phyloP scores from a whole-genome alignment of 2,329 filamentous ascomycete genomes.

The Stemphylium lycopersici region DNA sequence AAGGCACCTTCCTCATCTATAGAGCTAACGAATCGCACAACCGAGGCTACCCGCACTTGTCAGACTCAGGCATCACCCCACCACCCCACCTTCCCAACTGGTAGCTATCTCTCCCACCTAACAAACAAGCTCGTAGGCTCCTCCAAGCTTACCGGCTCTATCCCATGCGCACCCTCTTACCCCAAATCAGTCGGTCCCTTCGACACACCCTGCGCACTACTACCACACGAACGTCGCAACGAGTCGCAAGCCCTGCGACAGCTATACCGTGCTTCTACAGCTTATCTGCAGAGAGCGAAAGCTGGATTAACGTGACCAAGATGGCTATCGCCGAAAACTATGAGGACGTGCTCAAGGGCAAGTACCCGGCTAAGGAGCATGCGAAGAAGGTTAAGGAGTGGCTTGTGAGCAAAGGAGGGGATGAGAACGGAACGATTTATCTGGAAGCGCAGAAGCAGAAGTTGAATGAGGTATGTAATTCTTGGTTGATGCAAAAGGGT shows the following conservation, averaged over 20 bases:
- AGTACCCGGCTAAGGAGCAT: slow-evolving; percentile 86
- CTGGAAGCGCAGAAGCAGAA: slow-evolving; percentile 83
- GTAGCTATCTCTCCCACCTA: slow-evolving; percentile 12
- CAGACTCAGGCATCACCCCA: slow-evolving; percentile 27
- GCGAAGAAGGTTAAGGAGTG: slow-evolving; percentile 81
- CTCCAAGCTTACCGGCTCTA: slow-evolving; percentile 12
- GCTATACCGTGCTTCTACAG: slow-evolving; percentile 10
- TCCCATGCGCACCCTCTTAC: slow-evolving; percentile 16
- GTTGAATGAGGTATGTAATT: slow-evolving; percentile 67
- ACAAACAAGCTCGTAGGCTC: slow-evolving; percentile 18
- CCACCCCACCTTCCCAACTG: slow-evolving; percentile 27
- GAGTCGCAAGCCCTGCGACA: background rate
- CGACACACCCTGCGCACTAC: slow-evolving; percentile 6
- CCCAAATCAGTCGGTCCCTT: slow-evolving; percentile 12
- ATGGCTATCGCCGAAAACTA: slow-evolving; percentile 44
- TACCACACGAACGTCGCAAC: background rate
- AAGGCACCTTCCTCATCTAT: slow-evolving; percentile 28
- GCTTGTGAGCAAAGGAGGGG: slow-evolving; percentile 69
- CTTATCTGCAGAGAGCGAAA: slow-evolving; percentile 6
- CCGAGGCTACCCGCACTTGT: slow-evolving; percentile 32
- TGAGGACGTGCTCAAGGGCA: slow-evolving; percentile 57
- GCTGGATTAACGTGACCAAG: slow-evolving; percentile 20
- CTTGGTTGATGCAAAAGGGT: too few relatives aligned
- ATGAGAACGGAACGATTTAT: slow-evolving; percentile 77
- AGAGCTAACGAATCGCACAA: slow-evolving; percentile 11